Evolutionary conservation across 331 rosid genomes (phyloP).

Genomic region (Rhamnella rubrinervis): DNA sequence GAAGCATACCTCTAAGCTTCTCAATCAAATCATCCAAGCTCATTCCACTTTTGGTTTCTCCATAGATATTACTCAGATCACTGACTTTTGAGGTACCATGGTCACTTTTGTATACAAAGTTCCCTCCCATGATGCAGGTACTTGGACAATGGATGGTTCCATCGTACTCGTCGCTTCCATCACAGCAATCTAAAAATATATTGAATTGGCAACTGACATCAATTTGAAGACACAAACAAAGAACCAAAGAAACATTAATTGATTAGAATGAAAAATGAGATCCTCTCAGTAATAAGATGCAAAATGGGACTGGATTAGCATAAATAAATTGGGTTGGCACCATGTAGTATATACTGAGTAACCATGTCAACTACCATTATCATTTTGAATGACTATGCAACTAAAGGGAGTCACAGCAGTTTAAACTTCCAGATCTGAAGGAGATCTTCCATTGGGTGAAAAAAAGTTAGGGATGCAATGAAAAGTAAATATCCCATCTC

Average conservation of each 20-base stretch:
- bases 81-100: constrained; percentile 29
- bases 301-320: background rate
- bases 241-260: background rate
- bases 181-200: constrained; percentile 80
- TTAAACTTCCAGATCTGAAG: too few relatives aligned
- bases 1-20: constrained; percentile 50
- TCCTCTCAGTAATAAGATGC: background rate
- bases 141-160: constrained; percentile 62
- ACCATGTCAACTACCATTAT: background rate
- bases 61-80: constrained; percentile 18
- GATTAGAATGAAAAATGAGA: background rate
- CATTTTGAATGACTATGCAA: too few relatives aligned
- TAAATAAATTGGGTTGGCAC: background rate
- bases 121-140: constrained; percentile 85
- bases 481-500: background rate
- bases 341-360: background rate
- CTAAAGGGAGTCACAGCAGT: too few relatives aligned
- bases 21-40: constrained; percentile 53
- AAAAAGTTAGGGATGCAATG: background rate
- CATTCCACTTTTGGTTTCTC: constrained; percentile 36
- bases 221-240: background rate
- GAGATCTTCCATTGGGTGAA: too few relatives aligned
- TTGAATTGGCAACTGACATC: constrained; percentile 25
- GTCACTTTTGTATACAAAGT: constrained; percentile 38
- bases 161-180: constrained; percentile 90